Conservation (phyloP, 345 rosid species). For the Arabis hirsuta region DNA sequence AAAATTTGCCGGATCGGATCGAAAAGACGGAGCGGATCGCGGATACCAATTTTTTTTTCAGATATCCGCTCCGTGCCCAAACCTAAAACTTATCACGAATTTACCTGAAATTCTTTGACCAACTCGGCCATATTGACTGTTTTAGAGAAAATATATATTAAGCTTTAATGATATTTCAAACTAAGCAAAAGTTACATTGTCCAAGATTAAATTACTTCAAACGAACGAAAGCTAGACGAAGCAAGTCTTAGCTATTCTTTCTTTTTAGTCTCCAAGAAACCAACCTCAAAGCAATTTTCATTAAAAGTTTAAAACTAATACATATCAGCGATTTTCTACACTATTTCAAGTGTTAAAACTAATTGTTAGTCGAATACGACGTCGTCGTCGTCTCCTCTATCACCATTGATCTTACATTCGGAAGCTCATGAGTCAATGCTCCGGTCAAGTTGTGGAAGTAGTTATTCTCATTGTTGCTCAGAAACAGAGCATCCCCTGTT, state of each 20-base stretch:
- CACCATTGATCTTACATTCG: constrained; percentile 27
- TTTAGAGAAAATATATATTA: too few relatives aligned
- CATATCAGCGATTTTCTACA: constrained; percentile 32
- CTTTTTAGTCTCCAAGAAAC: constrained; percentile 33
- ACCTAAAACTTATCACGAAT: too few relatives aligned
- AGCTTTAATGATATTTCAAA: too few relatives aligned
- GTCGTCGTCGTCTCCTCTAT: constrained; percentile 34
- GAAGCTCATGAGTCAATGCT: constrained; percentile 25
- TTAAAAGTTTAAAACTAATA: background rate
- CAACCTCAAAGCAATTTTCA: constrained; percentile 32
- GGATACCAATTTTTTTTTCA: too few relatives aligned
- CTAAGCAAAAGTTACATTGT: constrained; percentile 22
- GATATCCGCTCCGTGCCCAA: too few relatives aligned
- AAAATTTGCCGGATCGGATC: too few relatives aligned
- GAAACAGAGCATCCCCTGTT: constrained; percentile 33
- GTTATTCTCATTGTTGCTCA: constrained; percentile 31
- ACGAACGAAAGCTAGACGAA: constrained; percentile 16
- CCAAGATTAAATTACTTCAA: constrained; percentile 18
- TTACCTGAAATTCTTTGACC: too few relatives aligned
- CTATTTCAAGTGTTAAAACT: constrained; percentile 28
- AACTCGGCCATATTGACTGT: too few relatives aligned
- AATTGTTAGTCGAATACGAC: constrained; percentile 37
- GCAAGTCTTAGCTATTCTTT: constrained; percentile 12
- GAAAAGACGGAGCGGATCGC: too few relatives aligned
- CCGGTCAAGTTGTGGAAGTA: constrained; percentile 33